A percentile compares a stretch with the other conserved stretches of the same genome.
Evolutionary conservation across 148 eudicot species (phyloP).

Genomic region (Rhododendron ferrugineum): DNA sequence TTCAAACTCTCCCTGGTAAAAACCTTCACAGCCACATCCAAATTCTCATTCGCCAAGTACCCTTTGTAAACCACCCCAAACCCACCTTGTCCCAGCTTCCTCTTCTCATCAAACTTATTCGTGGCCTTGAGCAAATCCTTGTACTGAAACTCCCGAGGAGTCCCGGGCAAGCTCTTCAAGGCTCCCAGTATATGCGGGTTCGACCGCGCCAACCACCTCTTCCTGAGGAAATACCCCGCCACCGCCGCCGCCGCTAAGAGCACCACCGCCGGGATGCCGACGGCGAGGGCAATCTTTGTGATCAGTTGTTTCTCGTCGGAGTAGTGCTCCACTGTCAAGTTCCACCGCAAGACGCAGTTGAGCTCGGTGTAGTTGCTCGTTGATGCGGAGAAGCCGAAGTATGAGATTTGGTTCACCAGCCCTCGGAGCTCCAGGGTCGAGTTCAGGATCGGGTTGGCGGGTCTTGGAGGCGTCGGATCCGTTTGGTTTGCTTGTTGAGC

Average conservation of each 20-base stretch:
- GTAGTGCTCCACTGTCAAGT: conserved; percentile 49
- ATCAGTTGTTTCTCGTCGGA: background rate
- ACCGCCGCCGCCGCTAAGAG: conserved; percentile 19
- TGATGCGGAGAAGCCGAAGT: conserved; percentile 80
- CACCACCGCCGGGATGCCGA: conserved; percentile 17
- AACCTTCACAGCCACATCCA: conserved; percentile 74
- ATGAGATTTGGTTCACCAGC: conserved; percentile 41
- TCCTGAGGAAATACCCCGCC: conserved; percentile 12
- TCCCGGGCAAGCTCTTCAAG: conserved; percentile 64
- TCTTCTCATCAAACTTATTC: conserved; percentile 55
- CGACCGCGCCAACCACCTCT: conserved; percentile 15
- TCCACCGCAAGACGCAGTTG: conserved; percentile 79
- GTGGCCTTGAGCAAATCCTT: conserved; percentile 76
- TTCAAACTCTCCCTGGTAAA: conserved; percentile 69
- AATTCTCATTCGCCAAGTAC: conserved; percentile 30
- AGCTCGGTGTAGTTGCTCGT: conserved; percentile 50
- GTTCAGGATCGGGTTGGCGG: conserved; percentile 44
- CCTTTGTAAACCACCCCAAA: conserved; percentile 78
- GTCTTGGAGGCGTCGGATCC: conserved; percentile 26
- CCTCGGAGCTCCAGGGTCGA: conserved; percentile 45
- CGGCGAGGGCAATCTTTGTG: conserved; percentile 14
- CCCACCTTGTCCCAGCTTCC: conserved; percentile 77
- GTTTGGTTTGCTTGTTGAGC: conserved; percentile 13
- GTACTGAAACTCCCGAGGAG: conserved; percentile 62
- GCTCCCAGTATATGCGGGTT: conserved; percentile 52